Conservation (phyloP, 2,329 filamentous ascomycete genomes). For the Emergomyces orientalis region DNA sequence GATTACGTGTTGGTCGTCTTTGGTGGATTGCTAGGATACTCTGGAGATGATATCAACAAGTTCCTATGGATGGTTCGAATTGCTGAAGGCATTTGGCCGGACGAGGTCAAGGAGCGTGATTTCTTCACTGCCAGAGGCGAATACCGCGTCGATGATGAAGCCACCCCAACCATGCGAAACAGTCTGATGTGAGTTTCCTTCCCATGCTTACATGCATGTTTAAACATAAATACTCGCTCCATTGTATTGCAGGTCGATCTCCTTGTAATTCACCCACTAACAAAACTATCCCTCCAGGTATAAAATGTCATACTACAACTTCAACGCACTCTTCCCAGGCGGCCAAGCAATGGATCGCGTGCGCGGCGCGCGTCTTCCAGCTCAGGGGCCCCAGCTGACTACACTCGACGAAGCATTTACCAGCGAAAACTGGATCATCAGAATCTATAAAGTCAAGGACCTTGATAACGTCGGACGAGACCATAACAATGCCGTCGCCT, state of each 20-base stretch:
- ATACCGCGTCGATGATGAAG: constrained; percentile 87
- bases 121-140: constrained; percentile 93
- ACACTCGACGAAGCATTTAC: constrained; percentile 95
- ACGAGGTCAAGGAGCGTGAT: constrained; percentile 92
- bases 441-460: constrained; percentile 99
- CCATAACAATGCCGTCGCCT: constrained; percentile 54
- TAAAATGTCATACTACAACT: constrained; percentile 99
- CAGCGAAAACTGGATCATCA: constrained; percentile 99
- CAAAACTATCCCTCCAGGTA: constrained; percentile 55
- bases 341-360: constrained; percentile 89
- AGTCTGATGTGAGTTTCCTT: constrained; percentile 77
- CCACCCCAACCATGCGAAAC: constrained; percentile 96
- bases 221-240: background rate
- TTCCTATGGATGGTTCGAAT: constrained; percentile 99
- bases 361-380: constrained; percentile 69
- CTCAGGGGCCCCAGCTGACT: constrained; percentile 72
- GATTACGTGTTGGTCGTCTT: constrained; percentile 98
- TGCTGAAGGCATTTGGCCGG: constrained; percentile 98
- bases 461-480: constrained; percentile 92
- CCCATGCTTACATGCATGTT: background rate
- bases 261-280: constrained; percentile 18
- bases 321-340: constrained; percentile 77
- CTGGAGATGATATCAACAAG: constrained; percentile 98
- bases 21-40: constrained; percentile 90
- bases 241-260: background rate